Evolutionary conservation across 371 early-diverging fungal genomes (phyloP), one percentile per base, ranked within the genome.

Genomic region (Saksenaea oblongispora): DNA sequence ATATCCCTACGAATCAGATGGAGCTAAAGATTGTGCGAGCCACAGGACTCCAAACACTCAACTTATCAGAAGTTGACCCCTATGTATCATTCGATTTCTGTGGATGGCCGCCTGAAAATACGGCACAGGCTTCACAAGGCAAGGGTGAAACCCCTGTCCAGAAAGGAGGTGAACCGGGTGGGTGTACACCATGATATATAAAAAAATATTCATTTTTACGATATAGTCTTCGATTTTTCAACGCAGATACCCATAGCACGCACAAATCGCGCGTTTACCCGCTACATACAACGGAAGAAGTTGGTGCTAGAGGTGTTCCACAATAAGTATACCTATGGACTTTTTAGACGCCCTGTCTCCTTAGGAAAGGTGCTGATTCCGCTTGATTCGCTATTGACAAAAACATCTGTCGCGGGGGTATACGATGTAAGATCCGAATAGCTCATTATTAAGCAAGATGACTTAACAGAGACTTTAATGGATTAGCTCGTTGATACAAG

Each of bases 61-160:
- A 86, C 37, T 79, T 88, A 0, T 65, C 81, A 1, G 82, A 86
- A 11, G 63, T 93, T n/a, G 88, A 89, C 9, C 80, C 85, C 1
- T 89, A 79, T 72, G 90, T 91, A 0, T 61, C 72, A 1, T 93
- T 81, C 83, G 91, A 93, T 69, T 61, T 91, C 17, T 85, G 79
- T 10, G 89, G 92, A 24, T 91, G 91, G 91, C 91, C 91, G 8
- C 78, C 83, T 1, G 89, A 87, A 60, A 84, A 78, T 41, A 76
- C 82, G 58, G 70, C 82, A 8, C 84, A 80, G 28, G 78, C 84
- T 41, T 67, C 69, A 3, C 68, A 71, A 34, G 88, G 85, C 31
- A 90, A 89, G 66, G 93, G 93, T 0, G 87, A 89, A 58, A 90
- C 91, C 0, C 71, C 79, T 1, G 78, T 84, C 13, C 65, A 75